Evolutionary conservation across 2,329 filamentous ascomycete species (phyloP).

Genomic region (Neofusicoccum sp.): DNA sequence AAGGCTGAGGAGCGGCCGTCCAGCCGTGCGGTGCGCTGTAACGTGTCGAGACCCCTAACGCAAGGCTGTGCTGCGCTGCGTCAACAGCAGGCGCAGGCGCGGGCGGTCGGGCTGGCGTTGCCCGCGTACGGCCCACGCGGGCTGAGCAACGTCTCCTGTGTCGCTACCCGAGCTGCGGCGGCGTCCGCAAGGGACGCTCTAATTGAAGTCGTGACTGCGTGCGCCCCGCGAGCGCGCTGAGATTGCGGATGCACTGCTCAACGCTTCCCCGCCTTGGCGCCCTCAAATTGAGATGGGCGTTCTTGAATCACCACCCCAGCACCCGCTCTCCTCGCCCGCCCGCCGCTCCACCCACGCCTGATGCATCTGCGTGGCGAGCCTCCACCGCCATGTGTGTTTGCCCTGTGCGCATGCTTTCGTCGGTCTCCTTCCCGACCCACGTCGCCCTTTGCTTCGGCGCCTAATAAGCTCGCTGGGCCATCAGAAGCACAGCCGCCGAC

Average conservation of each 20-base stretch:
- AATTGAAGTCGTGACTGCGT: too few species aligned
- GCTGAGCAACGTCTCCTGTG: neutral
- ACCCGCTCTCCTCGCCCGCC: neutral
- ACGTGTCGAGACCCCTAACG: neutral
- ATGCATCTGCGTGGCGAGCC: neutral
- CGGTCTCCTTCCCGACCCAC: neutral
- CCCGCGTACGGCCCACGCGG: neutral
- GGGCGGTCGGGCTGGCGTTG: neutral
- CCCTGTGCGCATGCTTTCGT: neutral
- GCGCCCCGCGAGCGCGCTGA: neutral
- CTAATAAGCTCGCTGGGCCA: neutral
- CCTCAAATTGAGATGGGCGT: conserved; percentile 8
- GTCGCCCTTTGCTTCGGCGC: neutral
- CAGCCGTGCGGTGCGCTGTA: neutral
- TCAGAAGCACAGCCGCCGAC: too few species aligned
- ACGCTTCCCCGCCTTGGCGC: conserved; percentile 4
- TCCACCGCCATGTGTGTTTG: neutral
- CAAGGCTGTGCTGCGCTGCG: conserved; percentile 8
- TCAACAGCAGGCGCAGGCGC: neutral
- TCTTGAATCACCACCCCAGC: conserved; percentile 7
- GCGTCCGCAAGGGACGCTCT: too few species aligned
- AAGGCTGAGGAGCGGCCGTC: neutral
- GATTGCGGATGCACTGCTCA: neutral
- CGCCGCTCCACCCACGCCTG: neutral
- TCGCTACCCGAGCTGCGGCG: too few species aligned